Evolutionary conservation across 306 rosid species (phyloP).

Genomic region (Leucaena leucocephala): DNA sequence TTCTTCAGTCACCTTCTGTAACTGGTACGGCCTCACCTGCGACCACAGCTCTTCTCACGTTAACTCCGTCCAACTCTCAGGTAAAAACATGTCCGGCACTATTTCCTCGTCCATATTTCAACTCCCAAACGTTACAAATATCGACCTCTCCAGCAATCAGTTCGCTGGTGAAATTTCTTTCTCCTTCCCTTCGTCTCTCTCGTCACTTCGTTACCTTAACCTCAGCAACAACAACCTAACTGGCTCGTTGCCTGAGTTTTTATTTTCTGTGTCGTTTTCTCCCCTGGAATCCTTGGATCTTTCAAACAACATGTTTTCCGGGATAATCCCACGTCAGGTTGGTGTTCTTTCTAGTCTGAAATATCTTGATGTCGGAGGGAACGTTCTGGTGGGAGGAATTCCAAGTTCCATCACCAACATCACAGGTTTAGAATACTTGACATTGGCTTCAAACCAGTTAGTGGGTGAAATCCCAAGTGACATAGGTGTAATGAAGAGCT

Average conservation of each 20-base stretch:
- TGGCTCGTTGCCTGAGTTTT: constrained; percentile 58
- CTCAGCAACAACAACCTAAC: constrained; percentile 88
- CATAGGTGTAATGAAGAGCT: constrained; percentile 53
- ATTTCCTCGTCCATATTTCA: constrained; percentile 56
- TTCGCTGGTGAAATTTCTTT: constrained; percentile 48
- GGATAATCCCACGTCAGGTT: constrained; percentile 57
- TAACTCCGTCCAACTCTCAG: constrained; percentile 53
- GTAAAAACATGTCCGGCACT: constrained; percentile 70
- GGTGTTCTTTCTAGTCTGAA: constrained; percentile 56
- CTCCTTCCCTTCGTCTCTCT: constrained; percentile 33
- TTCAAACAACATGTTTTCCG: constrained; percentile 90
- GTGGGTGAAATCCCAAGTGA: constrained; percentile 61
- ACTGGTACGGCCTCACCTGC: constrained; percentile 76
- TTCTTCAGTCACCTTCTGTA: constrained; percentile 49
- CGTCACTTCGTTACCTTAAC: constrained; percentile 64
- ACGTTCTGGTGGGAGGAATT: constrained; percentile 62
- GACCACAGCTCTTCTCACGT: constrained; percentile 52
- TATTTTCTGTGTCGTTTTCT: constrained; percentile 38
- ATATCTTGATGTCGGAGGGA: constrained; percentile 88
- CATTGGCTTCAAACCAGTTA: constrained; percentile 85
- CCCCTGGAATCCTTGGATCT: constrained; percentile 63
- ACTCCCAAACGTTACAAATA: constrained; percentile 45
- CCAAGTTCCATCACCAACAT: constrained; percentile 69
- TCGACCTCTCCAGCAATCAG: constrained; percentile 85
- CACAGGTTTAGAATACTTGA: constrained; percentile 56